A percentile compares a stretch with the other conserved stretches of the same genome.
Evolutionary conservation across 352 stramenopile genomes (phyloP).

Genomic region (Globisporangium middletonii): DNA sequence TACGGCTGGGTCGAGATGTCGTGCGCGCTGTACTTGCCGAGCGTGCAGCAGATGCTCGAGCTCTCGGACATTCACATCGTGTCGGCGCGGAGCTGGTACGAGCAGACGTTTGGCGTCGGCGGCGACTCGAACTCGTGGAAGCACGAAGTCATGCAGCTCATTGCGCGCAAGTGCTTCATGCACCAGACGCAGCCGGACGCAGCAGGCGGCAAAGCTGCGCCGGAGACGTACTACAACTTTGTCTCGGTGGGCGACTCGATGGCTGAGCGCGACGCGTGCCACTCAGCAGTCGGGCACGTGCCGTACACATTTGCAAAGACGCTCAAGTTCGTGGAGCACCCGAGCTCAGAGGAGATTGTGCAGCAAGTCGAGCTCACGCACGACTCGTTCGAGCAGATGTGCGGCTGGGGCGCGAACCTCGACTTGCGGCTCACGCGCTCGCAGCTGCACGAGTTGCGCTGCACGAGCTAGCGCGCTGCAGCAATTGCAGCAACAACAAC

Average conservation of each 20-base stretch:
- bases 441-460: constrained; percentile 71
- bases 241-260: constrained; percentile 82
- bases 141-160: constrained; percentile 84
- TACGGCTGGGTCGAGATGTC: constrained; percentile 83
- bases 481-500: neutral
- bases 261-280: constrained; percentile 82
- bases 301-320: constrained; percentile 77
- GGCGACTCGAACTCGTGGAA: constrained; percentile 80
- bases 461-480: constrained; percentile 4
- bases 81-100: constrained; percentile 80
- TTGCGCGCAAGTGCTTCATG: constrained; percentile 79
- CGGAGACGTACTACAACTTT: constrained; percentile 67
- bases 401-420: constrained; percentile 58
- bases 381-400: constrained; percentile 87
- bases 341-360: constrained; percentile 71
- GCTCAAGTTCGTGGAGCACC: constrained; percentile 83
- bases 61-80: constrained; percentile 82
- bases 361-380: constrained; percentile 81
- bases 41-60: constrained; percentile 55
- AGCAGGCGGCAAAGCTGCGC: constrained; percentile 2
- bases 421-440: constrained; percentile 71
- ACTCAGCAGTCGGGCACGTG: constrained; percentile 56
- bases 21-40: constrained; percentile 66
- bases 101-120: constrained; percentile 74
- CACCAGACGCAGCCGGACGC: constrained; percentile 4